Evolutionary conservation across 345 rosid genomes (phyloP), one percentile per base, ranked within the genome.

Genomic region (Viola odorata): DNA sequence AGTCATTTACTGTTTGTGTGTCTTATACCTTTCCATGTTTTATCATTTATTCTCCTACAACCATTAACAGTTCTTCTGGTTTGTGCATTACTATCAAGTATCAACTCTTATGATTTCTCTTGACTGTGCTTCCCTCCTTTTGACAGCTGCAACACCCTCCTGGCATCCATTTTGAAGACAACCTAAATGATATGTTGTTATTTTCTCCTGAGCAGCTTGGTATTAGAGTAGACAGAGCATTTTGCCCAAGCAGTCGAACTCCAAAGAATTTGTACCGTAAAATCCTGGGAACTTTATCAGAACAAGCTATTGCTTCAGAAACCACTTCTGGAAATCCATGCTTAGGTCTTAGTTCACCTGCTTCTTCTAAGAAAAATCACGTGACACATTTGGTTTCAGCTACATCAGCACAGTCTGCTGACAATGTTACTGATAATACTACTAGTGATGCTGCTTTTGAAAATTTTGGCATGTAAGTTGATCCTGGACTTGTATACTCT

Each of bases 391-490:
- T 70, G 40, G 66, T 63, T 65, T 69, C 77, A 39, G 69, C 64
- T 49, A 55, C 76, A 51, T 55, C 83, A 41, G 58, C 32, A 17
- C 71, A 71, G 42, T 48, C 68, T 45, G 50, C 70, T 55, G 85
- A 75, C 55, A 77, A 49, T 41, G 57, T 57, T 7, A 67, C 60
- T 54, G 69, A 61, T 63, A 73, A 70, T 68, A 17, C 70, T 49
- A 74, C 69, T 55, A 72, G n/a, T 76, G 80, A 80, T 66, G 74
- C 66, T 70, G 59, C 66, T 57, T 61, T 53, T 56, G 96, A 84
- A 75, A 84, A 78, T 55, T 72, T 72, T 64, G 81, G 67, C 89
- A 80, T 86, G 99, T 91, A 74, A 82, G 83, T 73, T 61, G 38
- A 23, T 37, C 45, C 11, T 6, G 11, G 7, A 42, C 11, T 42